Percentiles rank a stretch among this genome's conserved stretches.
These are phyloP conservation scores for Podaxis carcinomalis DNA, from an alignment of 768 basidiomycete genomes.

Conservation along the genomic window DNA sequence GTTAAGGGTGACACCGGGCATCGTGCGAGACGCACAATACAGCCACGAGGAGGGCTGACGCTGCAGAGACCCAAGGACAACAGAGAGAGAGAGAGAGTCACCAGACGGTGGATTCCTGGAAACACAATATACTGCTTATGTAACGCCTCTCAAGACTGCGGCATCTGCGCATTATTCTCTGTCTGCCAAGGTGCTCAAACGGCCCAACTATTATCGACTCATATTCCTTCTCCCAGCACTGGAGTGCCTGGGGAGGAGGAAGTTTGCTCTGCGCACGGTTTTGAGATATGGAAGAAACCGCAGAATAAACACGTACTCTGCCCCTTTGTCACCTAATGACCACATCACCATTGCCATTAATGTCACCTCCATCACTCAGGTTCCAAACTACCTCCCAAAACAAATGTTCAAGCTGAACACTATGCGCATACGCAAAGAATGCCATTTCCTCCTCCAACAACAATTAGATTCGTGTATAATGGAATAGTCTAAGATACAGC, in stretches of 20 bases:
- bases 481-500: not conserved
- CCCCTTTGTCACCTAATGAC: too few relatives aligned
- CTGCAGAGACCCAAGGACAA: not conserved
- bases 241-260: too few relatives aligned
- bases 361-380: too few relatives aligned
- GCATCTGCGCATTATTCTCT: not conserved
- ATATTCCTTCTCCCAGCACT: too few relatives aligned
- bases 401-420: too few relatives aligned
- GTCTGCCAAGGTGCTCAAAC: not conserved
- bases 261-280: too few relatives aligned
- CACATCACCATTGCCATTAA: too few relatives aligned
- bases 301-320: too few relatives aligned
- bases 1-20: constrained; percentile 26
- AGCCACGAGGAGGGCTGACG: not conserved
- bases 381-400: too few relatives aligned
- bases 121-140: not conserved
- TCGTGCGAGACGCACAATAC: constrained; percentile 7
- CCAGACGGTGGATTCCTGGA: not conserved
- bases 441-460: not conserved
- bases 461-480: not conserved
- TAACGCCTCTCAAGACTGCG: not conserved
- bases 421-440: too few relatives aligned
- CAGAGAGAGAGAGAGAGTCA: not conserved
- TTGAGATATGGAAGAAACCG: too few relatives aligned
- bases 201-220: too few relatives aligned